Evolutionary conservation across 495 filamentous ascomycete genomes (phyloP).

Genomic region (Tuber umbilicatum): DNA sequence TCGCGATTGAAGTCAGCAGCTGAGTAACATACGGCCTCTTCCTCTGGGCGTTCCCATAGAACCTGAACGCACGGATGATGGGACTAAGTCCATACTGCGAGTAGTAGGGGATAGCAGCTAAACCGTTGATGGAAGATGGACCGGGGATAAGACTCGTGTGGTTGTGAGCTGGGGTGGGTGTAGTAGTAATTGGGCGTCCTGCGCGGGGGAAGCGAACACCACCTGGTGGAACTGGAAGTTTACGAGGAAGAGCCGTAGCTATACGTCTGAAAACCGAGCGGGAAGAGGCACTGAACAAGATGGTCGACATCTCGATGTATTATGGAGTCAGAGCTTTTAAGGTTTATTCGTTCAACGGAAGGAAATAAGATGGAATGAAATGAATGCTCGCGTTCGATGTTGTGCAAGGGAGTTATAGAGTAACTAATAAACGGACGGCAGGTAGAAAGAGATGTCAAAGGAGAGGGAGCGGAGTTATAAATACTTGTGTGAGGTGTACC

Average conservation of each 20-base stretch:
- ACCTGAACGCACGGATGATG: slow-evolving; percentile 52
- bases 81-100: slow-evolving; percentile 25
- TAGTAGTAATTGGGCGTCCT: slow-evolving; percentile 31
- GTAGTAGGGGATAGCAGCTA: slow-evolving; percentile 17
- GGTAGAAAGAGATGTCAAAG: not conserved
- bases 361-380: slow-evolving; percentile 5
- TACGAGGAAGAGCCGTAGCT: not conserved
- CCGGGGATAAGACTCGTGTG: slow-evolving; percentile 6
- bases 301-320: slow-evolving; percentile 21
- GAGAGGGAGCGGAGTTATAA: not conserved
- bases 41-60: slow-evolving; percentile 64
- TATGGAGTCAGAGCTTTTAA: not conserved
- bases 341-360: not conserved
- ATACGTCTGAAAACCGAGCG: not conserved
- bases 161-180: slow-evolving; percentile 26
- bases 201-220: slow-evolving; percentile 15
- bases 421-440: not conserved
- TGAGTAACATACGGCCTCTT: slow-evolving; percentile 71
- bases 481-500: not conserved
- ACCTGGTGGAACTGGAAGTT: not conserved
- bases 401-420: slow-evolving; percentile 6
- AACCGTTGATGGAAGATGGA: slow-evolving; percentile 23
- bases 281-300: slow-evolving; percentile 16
- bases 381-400: not conserved
- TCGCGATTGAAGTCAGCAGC: slow-evolving; percentile 62